Percentiles rank a stretch among this genome's conserved stretches.
These are phyloP conservation scores for Candida coquimbonensis DNA, from an alignment of 805 yeast genomes.

Conservation along the genomic window DNA sequence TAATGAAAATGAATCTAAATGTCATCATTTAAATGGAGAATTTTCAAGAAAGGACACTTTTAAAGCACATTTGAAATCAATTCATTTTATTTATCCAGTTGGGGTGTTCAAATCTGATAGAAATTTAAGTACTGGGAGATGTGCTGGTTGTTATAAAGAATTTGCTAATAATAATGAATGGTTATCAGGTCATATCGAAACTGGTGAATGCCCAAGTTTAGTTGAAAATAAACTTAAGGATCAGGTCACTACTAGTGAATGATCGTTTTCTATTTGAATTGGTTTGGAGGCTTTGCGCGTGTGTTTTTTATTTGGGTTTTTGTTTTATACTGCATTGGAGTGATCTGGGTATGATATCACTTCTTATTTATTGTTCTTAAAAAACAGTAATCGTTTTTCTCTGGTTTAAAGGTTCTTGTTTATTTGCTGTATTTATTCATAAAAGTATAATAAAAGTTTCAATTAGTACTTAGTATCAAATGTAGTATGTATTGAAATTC, in stretches of 20 bases:
- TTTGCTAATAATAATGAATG: slow-evolving; percentile 61
- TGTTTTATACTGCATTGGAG: too few relatives aligned
- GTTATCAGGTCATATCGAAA: slow-evolving; percentile 59
- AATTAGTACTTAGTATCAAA: too few relatives aligned
- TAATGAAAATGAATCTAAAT: slow-evolving; percentile 26
- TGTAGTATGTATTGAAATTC: too few relatives aligned
- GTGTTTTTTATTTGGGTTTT: too few relatives aligned
- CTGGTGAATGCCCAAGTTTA: slow-evolving; percentile 39
- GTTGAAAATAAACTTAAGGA: slow-evolving; percentile 6
- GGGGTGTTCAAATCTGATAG: slow-evolving; percentile 66
- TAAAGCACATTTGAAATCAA: slow-evolving; percentile 70
- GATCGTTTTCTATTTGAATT: not conserved
- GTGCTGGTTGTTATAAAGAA: slow-evolving; percentile 57
- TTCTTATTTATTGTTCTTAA: too few relatives aligned
- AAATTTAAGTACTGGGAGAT: slow-evolving; percentile 49
- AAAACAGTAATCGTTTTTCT: too few relatives aligned
- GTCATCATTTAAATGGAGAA: slow-evolving; percentile 66
- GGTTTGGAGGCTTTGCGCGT: too few relatives aligned
- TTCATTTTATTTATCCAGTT: slow-evolving; percentile 69
- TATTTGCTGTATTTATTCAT: too few relatives aligned
- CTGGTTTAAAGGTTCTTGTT: too few relatives aligned
- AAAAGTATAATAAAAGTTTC: too few relatives aligned
- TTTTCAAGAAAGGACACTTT: slow-evolving; percentile 75
- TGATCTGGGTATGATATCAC: too few relatives aligned
- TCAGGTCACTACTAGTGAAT: not conserved